Evolutionary conservation across 2,329 filamentous ascomycete genomes (phyloP), one percentile per base, ranked within the genome.

Genomic region (Penicillium glabrum): DNA sequence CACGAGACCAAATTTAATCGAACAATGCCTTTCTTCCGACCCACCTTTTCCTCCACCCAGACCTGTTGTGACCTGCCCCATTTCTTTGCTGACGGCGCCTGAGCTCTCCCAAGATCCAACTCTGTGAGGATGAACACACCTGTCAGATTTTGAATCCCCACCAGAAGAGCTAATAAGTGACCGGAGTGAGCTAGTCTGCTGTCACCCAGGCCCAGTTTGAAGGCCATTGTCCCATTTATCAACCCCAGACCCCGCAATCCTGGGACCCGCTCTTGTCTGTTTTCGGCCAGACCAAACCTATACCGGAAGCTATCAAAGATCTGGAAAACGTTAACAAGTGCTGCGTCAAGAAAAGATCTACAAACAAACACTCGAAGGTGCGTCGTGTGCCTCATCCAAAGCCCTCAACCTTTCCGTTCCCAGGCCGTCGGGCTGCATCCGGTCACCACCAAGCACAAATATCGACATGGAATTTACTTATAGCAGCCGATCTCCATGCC

Each of bases 391-490:
- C 55, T 49, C 51, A 37, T 47, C 24, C 29, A 39, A 24, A 55
- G 11, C 27, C 41, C 8, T 54, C 46, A 39, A 23, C 14, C 9
- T 51, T 54, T 62, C 63, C 57, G 59, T 56, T 64, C 52, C 52
- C 54, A 48, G 45, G 41, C 52, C 16, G 33, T 49, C 44, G 13
- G 24, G 26, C 60, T 67, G 64, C 59, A 63, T 64, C 26, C 62
- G 60, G 66, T 46, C 43, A 45, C 31, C 41, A 49, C 24, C 33
- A 49, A 51, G 23, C 39, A 31, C 39, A 43, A 31, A 47, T 48
- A 57, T 63, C 54, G 46, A 62, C 44, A 59, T 48, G 50, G 51
- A 47, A 24, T 63, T 61, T 70, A 71, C 67, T 73, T 73, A 72
- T 70, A 67, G 49, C 61, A 60, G 61, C 55, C 43, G 57, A 65